Evolutionary conservation across 2,329 filamentous ascomycete species (phyloP), one percentile per base, ranked within the genome.

Genomic region (Pseudopithomyces chartarum): DNA sequence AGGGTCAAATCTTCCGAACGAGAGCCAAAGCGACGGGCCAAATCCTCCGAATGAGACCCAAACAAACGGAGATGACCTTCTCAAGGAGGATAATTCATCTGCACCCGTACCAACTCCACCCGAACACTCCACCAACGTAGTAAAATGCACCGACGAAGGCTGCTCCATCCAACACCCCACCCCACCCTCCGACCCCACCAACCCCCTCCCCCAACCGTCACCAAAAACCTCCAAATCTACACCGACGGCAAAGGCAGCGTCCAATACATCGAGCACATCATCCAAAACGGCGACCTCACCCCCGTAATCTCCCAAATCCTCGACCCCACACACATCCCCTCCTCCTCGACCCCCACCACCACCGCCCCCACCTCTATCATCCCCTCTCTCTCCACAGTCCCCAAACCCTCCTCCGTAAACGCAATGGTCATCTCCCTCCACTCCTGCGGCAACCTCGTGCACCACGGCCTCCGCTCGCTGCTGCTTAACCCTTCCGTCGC

Each of bases 391-490:
- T 51, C 64, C n/a, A 40, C 59, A 13, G 57, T 71, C 11, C 68
- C 73, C 3, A 75, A 74, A 53, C 59, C 71, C 6, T 55, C 55
- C 5, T 59, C 77, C 53, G 67, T 73, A 26, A 73, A 79, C 82
- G 58, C 96, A 36, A 92, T 97, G 88, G 90, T 94, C 15, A 88
- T 98, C 29, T 98, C 95, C 0, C 91, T 99, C 17, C 95, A 99
- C 75, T 98, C 94, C 0, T 99, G 95, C 72, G 95, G 95, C 26
- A 98, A 99, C 65, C 86, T 99, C n/a, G 90, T 96, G 0, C 95
- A 99, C 75, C 93, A 96, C 71, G 95, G 91, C 10, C 88, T 99
- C 55, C 88, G 91, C 13, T 96, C 94, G 0, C 84, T 99, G 19
- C 78, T 93, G 1, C 79, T 96, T 55, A 98, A 97, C 71, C 89